A percentile compares a stretch with the other conserved stretches of the same genome.
phyloP scores from a whole-genome alignment of 257 asterid species.

The Henckelia pumila region DNA sequence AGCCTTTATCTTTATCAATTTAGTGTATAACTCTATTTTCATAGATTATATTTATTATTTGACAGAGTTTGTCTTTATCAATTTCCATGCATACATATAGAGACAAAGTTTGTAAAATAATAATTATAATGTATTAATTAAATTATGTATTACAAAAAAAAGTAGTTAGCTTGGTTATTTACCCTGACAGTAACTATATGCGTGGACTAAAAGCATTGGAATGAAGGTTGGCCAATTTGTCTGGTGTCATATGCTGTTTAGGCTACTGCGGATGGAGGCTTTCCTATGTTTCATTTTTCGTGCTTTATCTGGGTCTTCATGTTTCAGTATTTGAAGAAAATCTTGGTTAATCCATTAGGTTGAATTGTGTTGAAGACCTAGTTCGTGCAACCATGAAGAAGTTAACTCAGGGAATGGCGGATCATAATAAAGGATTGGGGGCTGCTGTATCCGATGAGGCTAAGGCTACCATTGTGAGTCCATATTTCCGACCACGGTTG shows the following conservation, averaged over 20 bases:
- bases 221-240: neutral
- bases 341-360: conserved; percentile 38
- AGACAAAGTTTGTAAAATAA: no score
- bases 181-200: neutral
- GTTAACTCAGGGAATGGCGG: conserved; percentile 74
- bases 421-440: conserved; percentile 54
- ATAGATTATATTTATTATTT: no score
- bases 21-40: no score
- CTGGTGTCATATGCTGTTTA: neutral
- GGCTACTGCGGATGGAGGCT: neutral
- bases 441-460: conserved; percentile 82
- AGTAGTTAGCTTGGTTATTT: neutral
- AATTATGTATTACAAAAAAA: no score
- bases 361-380: conserved; percentile 77
- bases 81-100: no score
- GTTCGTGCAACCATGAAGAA: conserved; percentile 69
- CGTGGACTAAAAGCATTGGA: neutral
- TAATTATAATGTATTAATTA: no score
- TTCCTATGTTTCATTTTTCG: neutral
- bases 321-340: neutral
- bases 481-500: conserved; percentile 1
- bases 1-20: no score
- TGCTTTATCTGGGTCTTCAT: neutral
- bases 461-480: conserved; percentile 73
- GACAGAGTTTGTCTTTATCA: no score